Percentiles rank a stretch among this genome's conserved stretches.
These are phyloP conservation scores for Blastocystis sp. DNA, from an alignment of 352 stramenopile genomes.

Conservation along the genomic window DNA sequence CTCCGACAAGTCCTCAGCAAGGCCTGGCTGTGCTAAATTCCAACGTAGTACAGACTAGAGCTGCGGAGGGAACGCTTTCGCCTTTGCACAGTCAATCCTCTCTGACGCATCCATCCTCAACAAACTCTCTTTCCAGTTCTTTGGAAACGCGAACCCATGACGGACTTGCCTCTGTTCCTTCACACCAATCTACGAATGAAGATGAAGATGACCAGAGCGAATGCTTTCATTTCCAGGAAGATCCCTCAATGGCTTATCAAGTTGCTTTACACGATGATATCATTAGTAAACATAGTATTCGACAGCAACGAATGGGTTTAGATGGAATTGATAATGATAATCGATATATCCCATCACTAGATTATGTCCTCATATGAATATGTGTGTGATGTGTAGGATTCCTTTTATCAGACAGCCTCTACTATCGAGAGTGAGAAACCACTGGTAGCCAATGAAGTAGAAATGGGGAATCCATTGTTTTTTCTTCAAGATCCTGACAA, in stretches of 20 bases:
- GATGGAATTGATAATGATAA: slow-evolving; percentile 57
- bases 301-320: slow-evolving; percentile 50
- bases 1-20: no score
- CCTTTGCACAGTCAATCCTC: background rate
- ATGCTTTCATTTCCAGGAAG: background rate
- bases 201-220: slow-evolving; percentile 7
- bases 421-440: background rate
- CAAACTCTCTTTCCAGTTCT: background rate
- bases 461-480: slow-evolving; percentile 20
- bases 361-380: background rate
- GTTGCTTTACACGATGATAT: slow-evolving; percentile 43
- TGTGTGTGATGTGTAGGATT: background rate
- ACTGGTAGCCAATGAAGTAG: background rate
- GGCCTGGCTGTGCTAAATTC: no score
- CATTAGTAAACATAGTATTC: slow-evolving; percentile 47
- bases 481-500: slow-evolving; percentile 38
- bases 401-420: slow-evolving; percentile 21
- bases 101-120: background rate
- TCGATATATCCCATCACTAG: background rate
- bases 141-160: background rate
- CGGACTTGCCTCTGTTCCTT: background rate
- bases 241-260: slow-evolving; percentile 50
- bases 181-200: background rate
- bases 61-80: background rate
- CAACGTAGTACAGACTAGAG: no score